Base-by-base conservation (phyloP, 441 rosid species). In the Isatis lusitanica region DNA sequence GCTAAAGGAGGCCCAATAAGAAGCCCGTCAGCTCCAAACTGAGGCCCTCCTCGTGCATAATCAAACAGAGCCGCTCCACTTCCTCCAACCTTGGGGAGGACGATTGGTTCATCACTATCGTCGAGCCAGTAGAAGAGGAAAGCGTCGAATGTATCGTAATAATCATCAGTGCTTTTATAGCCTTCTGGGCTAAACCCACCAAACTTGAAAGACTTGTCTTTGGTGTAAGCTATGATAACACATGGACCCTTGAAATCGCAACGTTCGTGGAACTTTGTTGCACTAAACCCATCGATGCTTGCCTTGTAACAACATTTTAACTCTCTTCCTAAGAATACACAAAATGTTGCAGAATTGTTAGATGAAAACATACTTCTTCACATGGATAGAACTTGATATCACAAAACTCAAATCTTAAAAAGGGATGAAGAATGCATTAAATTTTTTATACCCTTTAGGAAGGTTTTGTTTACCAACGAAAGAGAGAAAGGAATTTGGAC, bases 181-280 rank as follows among this genome's bases (percentile, higher is more conserved):
- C 98, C 98, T 76, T 91, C 97, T 0, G 95, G 89, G 36, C 77
- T 91, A 75, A 89, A 93, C 26, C 85, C 96, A 30, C 96, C 98
- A 67, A 88, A 89, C 82, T 91, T 89, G 87, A 88, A 87, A 68
- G 84, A 72, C 74, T 79, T 81, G 72, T 82, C 80, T 66, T 61
- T 66, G 36, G 94, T 89, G 76, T 85, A 86, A 47, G 91, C 97
- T 51, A 91, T 84, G 24, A 93, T 83, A 61, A 93, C 97, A 75
- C 96, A 93, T 12, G 98, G 97, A 21, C 98, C 96, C 80, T 90
- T 88, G 90, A 91, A 93, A 76, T 91, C 94, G 64, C 91, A 79
- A 71, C 85, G 85, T 31, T 78, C 80, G 16, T 93, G 98, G 77
- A 93, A 93, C 24, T 81, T 83, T 4, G 85, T 74, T 21, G 97